phyloP scores from a whole-genome alignment of 2,329 filamentous ascomycete species.

The Fusarium coicis region DNA sequence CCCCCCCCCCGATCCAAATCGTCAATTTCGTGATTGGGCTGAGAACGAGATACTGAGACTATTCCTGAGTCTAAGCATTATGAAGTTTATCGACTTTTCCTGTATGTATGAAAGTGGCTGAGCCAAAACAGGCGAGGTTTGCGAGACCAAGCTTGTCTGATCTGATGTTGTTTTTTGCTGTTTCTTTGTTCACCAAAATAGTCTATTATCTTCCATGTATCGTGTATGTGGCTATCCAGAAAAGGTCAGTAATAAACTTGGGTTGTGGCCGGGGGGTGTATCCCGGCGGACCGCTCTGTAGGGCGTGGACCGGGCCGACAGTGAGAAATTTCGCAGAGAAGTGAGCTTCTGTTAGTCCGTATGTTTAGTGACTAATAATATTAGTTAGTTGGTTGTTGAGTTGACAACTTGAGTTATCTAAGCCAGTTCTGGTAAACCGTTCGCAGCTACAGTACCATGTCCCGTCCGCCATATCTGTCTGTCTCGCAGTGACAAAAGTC shows the following conservation, averaged over 20 bases:
- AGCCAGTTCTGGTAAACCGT: constrained; percentile 3
- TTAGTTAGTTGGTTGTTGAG: background rate
- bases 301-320: background rate
- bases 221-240: background rate
- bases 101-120: background rate
- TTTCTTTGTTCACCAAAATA: background rate
- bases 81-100: background rate
- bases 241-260: background rate
- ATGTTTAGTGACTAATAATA: background rate
- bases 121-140: background rate
- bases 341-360: background rate
- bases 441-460: background rate
- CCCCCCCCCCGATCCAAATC: background rate
- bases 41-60: background rate
- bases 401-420: background rate
- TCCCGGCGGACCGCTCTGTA: constrained; percentile 6
- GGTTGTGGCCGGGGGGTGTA: background rate
- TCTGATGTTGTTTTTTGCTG: background rate
- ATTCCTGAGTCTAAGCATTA: background rate
- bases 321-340: background rate
- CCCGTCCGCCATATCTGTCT: background rate
- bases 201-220: too few relatives aligned
- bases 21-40: background rate
- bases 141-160: background rate
- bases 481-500: background rate